Evolutionary conservation across 2,329 filamentous ascomycete genomes (phyloP).

Genomic region (Cadophora sp.): DNA sequence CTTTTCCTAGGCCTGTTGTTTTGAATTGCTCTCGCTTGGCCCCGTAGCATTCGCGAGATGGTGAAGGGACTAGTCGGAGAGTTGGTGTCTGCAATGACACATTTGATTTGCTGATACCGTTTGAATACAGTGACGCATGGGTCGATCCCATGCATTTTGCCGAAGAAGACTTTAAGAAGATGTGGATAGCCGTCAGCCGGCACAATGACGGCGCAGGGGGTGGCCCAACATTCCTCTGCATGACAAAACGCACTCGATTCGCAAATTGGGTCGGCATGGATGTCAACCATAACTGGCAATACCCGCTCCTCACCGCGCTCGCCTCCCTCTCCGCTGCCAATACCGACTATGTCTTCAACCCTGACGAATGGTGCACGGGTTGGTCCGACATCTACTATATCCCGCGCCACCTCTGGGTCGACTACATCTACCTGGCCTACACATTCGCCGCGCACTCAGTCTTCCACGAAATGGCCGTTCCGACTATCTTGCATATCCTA

Average conservation of each 20-base stretch:
- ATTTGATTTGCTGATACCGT: neutral
- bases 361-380: constrained; percentile 42
- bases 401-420: constrained; percentile 44
- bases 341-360: constrained; percentile 37
- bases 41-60: no score
- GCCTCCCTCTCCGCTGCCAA: constrained; percentile 36
- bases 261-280: constrained; percentile 9
- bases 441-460: constrained; percentile 36
- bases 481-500: constrained; percentile 45
- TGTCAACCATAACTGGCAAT: constrained; percentile 23
- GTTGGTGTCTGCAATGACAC: neutral
- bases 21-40: neutral
- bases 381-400: constrained; percentile 47
- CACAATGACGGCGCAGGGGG: constrained; percentile 23
- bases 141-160: constrained; percentile 42
- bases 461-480: constrained; percentile 46
- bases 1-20: neutral
- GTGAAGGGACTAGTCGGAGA: no score
- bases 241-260: constrained; percentile 19
- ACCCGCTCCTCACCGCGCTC: constrained; percentile 22
- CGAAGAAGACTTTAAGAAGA: constrained; percentile 40
- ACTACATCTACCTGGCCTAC: constrained; percentile 42
- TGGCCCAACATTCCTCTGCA: constrained; percentile 24
- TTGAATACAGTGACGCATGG: constrained; percentile 43
- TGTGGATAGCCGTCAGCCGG: constrained; percentile 41